Base-by-base conservation (phyloP, 176 grass and related monocot genomes). In the Triticum monococcum region DNA sequence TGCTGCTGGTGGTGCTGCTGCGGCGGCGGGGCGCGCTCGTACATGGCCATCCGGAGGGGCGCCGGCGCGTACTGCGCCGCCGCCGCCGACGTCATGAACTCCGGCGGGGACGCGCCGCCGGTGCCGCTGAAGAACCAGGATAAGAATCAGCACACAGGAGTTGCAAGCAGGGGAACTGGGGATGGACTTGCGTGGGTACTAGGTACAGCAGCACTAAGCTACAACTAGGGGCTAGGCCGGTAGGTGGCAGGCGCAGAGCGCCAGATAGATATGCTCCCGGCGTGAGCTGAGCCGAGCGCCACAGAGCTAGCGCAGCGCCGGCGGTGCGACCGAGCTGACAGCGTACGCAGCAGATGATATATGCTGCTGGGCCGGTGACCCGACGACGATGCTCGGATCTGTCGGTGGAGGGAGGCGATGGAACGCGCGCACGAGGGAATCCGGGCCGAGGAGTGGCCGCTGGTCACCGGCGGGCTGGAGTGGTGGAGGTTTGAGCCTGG, bases 1-100 rank as follows among this genome's bases (percentile, higher is more conserved):
- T 22, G 36, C 4, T 22, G 37, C 3, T 23, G 69, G 4, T n/a
- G 71, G 4, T 11, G 36, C 0, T 12, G 68, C 23, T 69, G 81
- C 40, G 3, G 40, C 12, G 84, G 91, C 24, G 61, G 88, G 35
- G 87, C 81, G 50, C 87, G 67, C 70, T 91, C 90, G 77, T 94
- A 98, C 32, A 91, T 64, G 35, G 89, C 97, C 65, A 97, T 97
- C 71, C 87, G 71, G 78, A 89, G 52, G 0, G 90, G 91, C 52
- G 81, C 81, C 45, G 74, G 74, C 66, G 85, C 90, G 25, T 90
- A 97, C 72, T 96, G 97, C 89, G 87, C 63, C 43, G 43, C 43
- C 12, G 43, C 43, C 0, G 43, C 43, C 56, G 92, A 89, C 22
- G 92, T 89, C 97, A 93, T 92, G 88, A 62, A 90, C 89, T 87